Conservation (phyloP, 2,329 filamentous ascomycete genomes). For the Grosmannia penicillata region DNA sequence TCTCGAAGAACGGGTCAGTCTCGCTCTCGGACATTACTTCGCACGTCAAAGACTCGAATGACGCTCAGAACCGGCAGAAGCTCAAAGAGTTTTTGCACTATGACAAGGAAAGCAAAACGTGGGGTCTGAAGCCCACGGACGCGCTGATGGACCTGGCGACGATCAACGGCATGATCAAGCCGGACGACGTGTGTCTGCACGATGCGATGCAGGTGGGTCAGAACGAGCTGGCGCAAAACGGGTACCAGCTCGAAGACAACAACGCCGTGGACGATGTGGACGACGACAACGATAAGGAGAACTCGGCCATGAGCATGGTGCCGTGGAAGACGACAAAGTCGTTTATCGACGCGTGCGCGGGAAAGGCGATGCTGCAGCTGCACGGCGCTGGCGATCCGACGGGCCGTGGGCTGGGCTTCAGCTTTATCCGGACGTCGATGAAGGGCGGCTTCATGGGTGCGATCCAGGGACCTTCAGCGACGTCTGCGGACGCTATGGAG, state of each 20-base stretch:
- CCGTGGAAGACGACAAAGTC: conserved; percentile 97
- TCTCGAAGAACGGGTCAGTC: conserved; percentile 59
- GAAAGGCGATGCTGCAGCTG: conserved; percentile 92
- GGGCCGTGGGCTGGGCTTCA: conserved; percentile 84
- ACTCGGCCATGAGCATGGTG: conserved; percentile 74
- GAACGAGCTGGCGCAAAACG: conserved; percentile 80
- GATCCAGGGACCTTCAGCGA: conserved; percentile 48
- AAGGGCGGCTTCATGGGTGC: conserved; percentile 89
- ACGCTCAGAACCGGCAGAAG: conserved; percentile 91
- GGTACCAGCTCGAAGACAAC: conserved; percentile 53
- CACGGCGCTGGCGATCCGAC: conserved; percentile 93
- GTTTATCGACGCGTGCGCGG: conserved; percentile 82
- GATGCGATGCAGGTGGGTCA: conserved; percentile 95
- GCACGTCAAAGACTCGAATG: conserved; percentile 83
- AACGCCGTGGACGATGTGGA: conserved; percentile 51
- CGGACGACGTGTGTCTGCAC: conserved; percentile 85
- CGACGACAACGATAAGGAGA: conserved; percentile 51
- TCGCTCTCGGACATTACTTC: conserved; percentile 75
- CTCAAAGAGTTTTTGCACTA: conserved; percentile 93
- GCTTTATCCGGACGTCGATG: conserved; percentile 96
- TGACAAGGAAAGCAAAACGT: conserved; percentile 75
- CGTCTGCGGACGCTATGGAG: conserved; percentile 70
- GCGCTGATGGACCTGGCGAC: conserved; percentile 64
- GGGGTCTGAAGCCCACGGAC: conserved; percentile 63
- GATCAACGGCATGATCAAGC: conserved; percentile 79